Conservation (phyloP, 148 eudicot genomes). For the Fagopyrum tataricum region DNA sequence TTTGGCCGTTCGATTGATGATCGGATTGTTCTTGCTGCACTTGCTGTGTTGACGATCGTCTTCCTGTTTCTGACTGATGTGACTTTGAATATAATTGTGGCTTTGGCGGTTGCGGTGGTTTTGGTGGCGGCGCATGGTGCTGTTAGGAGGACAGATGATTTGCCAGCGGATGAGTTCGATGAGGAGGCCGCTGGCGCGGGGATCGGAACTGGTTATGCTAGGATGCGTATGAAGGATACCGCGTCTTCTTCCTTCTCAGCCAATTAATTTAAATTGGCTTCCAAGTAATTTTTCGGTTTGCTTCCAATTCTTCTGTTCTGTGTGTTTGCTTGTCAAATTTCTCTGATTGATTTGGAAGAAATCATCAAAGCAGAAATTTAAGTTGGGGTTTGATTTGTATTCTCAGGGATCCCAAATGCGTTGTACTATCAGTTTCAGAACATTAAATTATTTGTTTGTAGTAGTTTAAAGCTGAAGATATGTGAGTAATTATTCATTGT, state of each 20-base stretch:
- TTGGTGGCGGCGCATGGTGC: slow-evolving; percentile 33
- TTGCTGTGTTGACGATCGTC: slow-evolving; percentile 32
- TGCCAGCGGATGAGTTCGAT: slow-evolving; percentile 22
- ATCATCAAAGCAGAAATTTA: not conserved
- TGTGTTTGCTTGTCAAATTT: not conserved
- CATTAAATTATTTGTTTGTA: no score
- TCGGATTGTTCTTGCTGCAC: slow-evolving; percentile 21
- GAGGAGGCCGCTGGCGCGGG: slow-evolving; percentile 18
- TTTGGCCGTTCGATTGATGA: slow-evolving; percentile 31
- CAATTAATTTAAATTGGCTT: not conserved
- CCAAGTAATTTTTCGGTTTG: not conserved
- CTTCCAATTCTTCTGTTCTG: not conserved
- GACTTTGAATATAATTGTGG: slow-evolving; percentile 29
- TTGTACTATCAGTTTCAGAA: no score
- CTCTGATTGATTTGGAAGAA: not conserved
- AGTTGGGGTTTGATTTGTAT: not conserved
- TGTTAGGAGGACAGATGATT: slow-evolving; percentile 35
- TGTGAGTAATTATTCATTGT: no score
- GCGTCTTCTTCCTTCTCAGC: slow-evolving; percentile 34
- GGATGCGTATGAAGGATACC: slow-evolving; percentile 35
- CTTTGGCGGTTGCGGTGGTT: slow-evolving; percentile 23
- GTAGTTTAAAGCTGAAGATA: no score
- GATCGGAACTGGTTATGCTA: slow-evolving; percentile 12
- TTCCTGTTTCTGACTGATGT: slow-evolving; percentile 38
- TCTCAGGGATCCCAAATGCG: not conserved